Conservation (phyloP, 176 grass and related monocot species). For the Chrysopogon serrulatus region DNA sequence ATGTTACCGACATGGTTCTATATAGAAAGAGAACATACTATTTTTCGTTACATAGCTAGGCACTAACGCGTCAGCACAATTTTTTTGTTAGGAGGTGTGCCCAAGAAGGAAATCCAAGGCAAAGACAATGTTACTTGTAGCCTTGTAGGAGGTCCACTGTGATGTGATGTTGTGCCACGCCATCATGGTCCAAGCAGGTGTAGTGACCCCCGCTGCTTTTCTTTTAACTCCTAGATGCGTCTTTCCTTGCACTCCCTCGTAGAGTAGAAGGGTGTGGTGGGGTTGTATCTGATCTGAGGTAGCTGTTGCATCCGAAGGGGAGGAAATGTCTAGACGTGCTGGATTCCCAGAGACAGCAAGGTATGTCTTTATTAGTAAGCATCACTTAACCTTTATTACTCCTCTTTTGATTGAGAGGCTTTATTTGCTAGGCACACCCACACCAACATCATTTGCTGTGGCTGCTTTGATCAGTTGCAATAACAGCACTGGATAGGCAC, state of each 20-base stretch:
- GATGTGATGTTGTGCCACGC: background rate
- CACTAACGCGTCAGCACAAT: background rate
- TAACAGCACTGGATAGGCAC: background rate
- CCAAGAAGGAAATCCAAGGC: background rate
- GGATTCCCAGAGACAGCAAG: slow-evolving; percentile 17
- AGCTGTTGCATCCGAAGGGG: background rate
- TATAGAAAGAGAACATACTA: background rate
- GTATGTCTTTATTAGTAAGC: slow-evolving; percentile 2
- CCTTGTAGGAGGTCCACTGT: background rate
- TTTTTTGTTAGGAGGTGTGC: background rate
- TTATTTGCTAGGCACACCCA: background rate
- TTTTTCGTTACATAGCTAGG: background rate
- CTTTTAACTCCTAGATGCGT: slow-evolving; percentile 7
- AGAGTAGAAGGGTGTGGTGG: background rate
- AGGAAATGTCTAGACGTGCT: background rate
- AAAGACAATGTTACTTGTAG: too few species aligned
- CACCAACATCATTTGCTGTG: background rate
- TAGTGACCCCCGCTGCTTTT: background rate
- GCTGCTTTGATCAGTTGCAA: background rate
- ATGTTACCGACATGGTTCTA: background rate
- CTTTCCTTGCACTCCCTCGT: background rate
- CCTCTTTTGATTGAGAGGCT: background rate
- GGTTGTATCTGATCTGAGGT: background rate
- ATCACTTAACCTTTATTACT: background rate
- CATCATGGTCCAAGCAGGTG: background rate